These are phyloP conservation scores for Misopates orontium DNA, from an alignment of 257 asterid genomes.

Conservation along the genomic window DNA sequence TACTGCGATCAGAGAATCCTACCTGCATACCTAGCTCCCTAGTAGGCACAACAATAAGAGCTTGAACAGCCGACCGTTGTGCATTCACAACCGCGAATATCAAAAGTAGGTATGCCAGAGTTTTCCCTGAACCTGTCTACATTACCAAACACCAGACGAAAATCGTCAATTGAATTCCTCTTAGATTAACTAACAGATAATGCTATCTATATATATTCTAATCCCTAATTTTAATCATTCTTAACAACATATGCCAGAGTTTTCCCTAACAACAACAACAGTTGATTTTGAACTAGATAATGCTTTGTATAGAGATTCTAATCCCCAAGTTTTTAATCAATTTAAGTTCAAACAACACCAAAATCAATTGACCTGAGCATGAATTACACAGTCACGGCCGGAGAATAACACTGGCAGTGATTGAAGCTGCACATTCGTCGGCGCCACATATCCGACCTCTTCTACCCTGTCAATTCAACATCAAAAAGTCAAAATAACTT, in stretches of 20 bases:
- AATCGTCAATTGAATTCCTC: too few species aligned
- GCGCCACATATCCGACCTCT: constrained; percentile 68
- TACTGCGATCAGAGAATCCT: constrained; percentile 22
- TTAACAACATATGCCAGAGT: constrained; percentile 4
- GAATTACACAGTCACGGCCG: constrained; percentile 85
- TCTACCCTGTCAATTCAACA: constrained; percentile 66
- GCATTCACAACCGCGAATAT: constrained; percentile 64
- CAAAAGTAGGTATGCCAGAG: constrained; percentile 79
- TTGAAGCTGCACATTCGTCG: constrained; percentile 72
- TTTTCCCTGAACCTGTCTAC: constrained; percentile 99
- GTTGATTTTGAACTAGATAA: too few species aligned
- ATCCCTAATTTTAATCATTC: background rate
- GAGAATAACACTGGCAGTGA: constrained; percentile 77
- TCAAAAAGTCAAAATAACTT: constrained; percentile 6
- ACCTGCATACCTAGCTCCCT: constrained; percentile 99
- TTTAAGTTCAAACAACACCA: constrained; percentile 10
- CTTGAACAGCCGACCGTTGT: constrained; percentile 81
- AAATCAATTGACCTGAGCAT: constrained; percentile 73
- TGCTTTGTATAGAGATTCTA: too few species aligned
- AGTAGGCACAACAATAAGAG: constrained; percentile 84
- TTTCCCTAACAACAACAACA: too few species aligned
- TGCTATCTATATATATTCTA: too few species aligned
- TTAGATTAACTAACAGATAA: too few species aligned
- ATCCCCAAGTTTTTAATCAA: constrained; percentile 9
- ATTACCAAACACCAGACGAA: constrained; percentile 1